phyloP scores from a whole-genome alignment of 208 protist genomes.

The Tetramitus jugosus region DNA sequence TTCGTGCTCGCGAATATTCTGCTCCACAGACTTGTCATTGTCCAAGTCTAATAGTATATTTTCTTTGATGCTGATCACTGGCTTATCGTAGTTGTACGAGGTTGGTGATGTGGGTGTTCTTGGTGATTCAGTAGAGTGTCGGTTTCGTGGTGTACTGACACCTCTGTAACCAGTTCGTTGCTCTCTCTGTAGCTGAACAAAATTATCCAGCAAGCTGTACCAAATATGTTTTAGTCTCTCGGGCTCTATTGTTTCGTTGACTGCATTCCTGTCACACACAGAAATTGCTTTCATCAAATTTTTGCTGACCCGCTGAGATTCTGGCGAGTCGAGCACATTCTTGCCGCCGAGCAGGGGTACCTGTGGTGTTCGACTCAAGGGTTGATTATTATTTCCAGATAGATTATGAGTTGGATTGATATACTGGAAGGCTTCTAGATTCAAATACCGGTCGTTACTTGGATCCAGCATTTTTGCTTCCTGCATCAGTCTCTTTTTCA shows the following conservation, averaged over 20 bases:
- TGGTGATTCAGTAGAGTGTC: no score
- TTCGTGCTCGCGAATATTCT: no score
- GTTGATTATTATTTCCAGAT: no score
- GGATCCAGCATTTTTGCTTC: not conserved
- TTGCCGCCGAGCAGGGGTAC: not conserved
- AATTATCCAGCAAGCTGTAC: not conserved
- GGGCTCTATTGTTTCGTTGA: not conserved
- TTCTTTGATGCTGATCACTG: no score
- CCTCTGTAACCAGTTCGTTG: not conserved
- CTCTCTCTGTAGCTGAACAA: not conserved
- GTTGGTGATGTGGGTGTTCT: no score
- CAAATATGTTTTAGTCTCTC: not conserved
- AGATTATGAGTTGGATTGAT: no score
- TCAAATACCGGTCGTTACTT: not conserved
- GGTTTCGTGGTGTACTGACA: not conserved
- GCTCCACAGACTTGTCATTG: no score
- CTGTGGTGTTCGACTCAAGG: no score
- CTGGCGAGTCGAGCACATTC: not conserved
- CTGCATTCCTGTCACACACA: not conserved
- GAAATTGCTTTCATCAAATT: not conserved
- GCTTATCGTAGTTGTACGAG: no score
- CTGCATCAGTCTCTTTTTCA: not conserved
- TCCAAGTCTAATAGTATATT: no score
- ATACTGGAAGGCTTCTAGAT: not conserved
- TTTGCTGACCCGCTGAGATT: not conserved